Conservation (phyloP, 768 basidiomycete species). For the Phlebiopsis flavidoalba region DNA sequence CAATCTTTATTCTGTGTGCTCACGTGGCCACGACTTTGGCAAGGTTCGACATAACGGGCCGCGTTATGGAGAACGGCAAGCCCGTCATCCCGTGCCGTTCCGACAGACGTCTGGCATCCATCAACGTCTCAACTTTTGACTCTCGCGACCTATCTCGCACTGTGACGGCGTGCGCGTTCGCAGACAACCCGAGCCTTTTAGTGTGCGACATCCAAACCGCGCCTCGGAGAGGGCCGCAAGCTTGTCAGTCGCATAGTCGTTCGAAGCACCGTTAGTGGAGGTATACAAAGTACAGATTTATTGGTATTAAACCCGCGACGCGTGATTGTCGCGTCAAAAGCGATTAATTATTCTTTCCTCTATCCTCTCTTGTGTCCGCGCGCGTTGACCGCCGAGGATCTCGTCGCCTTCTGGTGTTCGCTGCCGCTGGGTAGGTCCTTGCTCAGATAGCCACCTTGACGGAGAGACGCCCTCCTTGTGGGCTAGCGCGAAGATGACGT, state of each 20-base stretch:
- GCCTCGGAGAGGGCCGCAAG: conserved; percentile 4
- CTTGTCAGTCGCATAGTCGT: not conserved
- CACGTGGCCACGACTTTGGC: conserved; percentile 12
- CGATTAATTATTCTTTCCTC: not conserved
- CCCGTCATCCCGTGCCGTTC: conserved; percentile 1
- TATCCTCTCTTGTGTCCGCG: not conserved
- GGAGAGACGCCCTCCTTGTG: conserved; percentile 29
- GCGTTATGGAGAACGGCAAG: not conserved
- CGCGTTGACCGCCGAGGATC: conserved; percentile 24
- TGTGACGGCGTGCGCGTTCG: not conserved
- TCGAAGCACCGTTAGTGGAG: not conserved
- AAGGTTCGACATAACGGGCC: conserved; percentile 10
- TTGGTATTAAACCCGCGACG: not conserved
- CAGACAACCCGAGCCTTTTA: conserved; percentile 21
- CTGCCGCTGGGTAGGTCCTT: conserved; percentile 13
- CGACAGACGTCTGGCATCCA: conserved; percentile 5
- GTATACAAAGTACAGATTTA: not conserved
- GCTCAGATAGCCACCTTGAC: conserved; percentile 27
- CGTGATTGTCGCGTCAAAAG: not conserved
- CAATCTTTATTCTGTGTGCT: conserved; percentile 10
- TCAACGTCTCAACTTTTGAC: not conserved
- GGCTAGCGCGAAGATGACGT: conserved; percentile 31
- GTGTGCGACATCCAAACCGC: conserved; percentile 19
- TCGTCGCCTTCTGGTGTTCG: conserved; percentile 29
- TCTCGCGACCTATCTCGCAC: not conserved